These are phyloP conservation scores for Persicaria tinctoria DNA, from an alignment of 148 eudicot genomes.

Conservation along the genomic window DNA sequence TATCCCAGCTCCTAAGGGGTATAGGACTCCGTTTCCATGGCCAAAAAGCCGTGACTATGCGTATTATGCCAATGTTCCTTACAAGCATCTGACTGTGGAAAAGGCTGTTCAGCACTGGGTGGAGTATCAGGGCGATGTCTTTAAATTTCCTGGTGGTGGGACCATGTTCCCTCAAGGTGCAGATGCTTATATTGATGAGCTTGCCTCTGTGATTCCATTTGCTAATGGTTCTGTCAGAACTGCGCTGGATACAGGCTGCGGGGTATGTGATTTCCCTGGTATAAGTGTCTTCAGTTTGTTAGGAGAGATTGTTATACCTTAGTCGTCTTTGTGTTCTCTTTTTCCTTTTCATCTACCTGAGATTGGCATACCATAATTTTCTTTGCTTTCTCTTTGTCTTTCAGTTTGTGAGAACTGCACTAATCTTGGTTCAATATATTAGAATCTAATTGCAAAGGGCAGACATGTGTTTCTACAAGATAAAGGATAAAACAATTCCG, in stretches of 20 bases:
- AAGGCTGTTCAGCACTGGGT: constrained; percentile 88
- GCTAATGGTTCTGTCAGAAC: constrained; percentile 65
- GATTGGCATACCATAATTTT: background rate
- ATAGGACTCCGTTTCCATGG: constrained; percentile 70
- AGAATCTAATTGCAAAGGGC: background rate
- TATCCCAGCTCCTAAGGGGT: constrained; percentile 84
- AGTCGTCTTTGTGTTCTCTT: background rate
- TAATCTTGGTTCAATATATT: background rate
- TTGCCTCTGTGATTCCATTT: constrained; percentile 76
- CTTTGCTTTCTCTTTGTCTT: no score
- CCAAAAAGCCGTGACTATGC: constrained; percentile 83
- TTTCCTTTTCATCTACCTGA: background rate
- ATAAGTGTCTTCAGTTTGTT: background rate
- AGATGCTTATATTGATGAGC: constrained; percentile 78
- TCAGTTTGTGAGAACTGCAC: background rate
- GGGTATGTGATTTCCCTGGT: constrained; percentile 28
- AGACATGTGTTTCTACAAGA: background rate
- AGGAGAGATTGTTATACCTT: background rate
- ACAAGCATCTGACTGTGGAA: constrained; percentile 66
- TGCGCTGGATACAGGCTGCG: constrained; percentile 80
- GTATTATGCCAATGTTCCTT: constrained; percentile 79
- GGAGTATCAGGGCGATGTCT: constrained; percentile 63
- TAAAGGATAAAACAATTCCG: background rate
- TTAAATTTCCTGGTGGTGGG: constrained; percentile 90
- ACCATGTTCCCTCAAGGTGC: constrained; percentile 92